phyloP scores from a whole-genome alignment of 768 basidiomycete species.

The Ramaria sp. region DNA sequence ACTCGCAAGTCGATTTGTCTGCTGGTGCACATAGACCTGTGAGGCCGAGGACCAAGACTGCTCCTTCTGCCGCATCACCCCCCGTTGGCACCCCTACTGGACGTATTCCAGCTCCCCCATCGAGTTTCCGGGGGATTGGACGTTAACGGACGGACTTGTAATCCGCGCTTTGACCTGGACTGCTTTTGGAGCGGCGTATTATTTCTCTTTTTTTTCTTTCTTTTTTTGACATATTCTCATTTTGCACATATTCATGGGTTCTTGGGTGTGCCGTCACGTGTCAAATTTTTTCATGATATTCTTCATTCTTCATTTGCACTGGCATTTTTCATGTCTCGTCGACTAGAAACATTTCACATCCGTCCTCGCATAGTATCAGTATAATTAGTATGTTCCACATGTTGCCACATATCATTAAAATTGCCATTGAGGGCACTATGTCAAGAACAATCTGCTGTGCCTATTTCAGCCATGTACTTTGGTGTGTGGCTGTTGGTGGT shows the following conservation, averaged over 20 bases:
- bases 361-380: not conserved
- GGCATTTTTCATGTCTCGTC: not conserved
- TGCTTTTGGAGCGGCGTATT: not conserved
- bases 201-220: too few species aligned
- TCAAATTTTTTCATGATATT: not conserved
- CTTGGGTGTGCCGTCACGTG: too few species aligned
- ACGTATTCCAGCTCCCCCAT: conserved; percentile 6
- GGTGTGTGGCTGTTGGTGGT: too few species aligned
- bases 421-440: too few species aligned
- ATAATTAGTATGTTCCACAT: not conserved
- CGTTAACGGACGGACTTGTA: not conserved
- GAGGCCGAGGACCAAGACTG: conserved; percentile 26
- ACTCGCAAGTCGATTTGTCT: not conserved
- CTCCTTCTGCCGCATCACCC: conserved; percentile 14
- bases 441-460: too few species aligned
- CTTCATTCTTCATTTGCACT: not conserved
- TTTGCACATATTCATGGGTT: not conserved
- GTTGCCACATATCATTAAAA: too few species aligned
- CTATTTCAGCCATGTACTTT: too few species aligned
- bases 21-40: conserved; percentile 5
- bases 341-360: not conserved
- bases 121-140: conserved; percentile 7
- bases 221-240: not conserved
- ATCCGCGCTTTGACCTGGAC: not conserved
- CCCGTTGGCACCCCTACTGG: conserved; percentile 11